Evolutionary conservation across 2,329 filamentous ascomycete genomes (phyloP).

Genomic region (Ascochyta pisi): DNA sequence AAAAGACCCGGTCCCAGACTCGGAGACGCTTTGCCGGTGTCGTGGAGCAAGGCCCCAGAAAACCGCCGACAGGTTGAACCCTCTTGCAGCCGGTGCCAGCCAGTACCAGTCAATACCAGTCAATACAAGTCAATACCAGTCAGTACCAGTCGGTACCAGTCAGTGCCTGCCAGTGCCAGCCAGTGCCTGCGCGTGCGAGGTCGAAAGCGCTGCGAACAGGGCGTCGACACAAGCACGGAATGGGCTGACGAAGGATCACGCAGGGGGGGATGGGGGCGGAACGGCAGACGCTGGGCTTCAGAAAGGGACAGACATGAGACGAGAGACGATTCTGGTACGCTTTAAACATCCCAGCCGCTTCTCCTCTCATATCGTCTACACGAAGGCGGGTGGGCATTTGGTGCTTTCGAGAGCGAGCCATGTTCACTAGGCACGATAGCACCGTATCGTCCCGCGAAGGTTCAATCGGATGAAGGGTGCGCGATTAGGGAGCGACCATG

Average conservation of each 20-base stretch:
- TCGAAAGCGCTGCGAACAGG: constrained; percentile 14
- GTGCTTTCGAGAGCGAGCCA: constrained; percentile 18
- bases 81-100: neutral
- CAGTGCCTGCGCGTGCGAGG: no score
- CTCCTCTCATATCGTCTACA: constrained; percentile 38
- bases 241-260: constrained; percentile 34
- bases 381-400: constrained; percentile 13
- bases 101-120: no score
- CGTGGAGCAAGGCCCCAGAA: constrained; percentile 3
- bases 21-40: constrained; percentile 7
- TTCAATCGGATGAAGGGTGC: constrained; percentile 15
- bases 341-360: constrained; percentile 30
- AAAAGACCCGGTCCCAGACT: constrained; percentile 14
- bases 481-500: constrained; percentile 25
- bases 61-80: constrained; percentile 13
- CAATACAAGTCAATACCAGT: no score
- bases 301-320: constrained; percentile 39
- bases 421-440: constrained; percentile 18
- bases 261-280: constrained; percentile 29
- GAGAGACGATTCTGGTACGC: constrained; percentile 33
- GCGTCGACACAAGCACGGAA: constrained; percentile 32
- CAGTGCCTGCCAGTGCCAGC: no score
- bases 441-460: constrained; percentile 25
- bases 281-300: constrained; percentile 27
- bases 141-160: no score